Evolutionary conservation across 441 rosid species (phyloP).

Genomic region (Omphalea diandra): DNA sequence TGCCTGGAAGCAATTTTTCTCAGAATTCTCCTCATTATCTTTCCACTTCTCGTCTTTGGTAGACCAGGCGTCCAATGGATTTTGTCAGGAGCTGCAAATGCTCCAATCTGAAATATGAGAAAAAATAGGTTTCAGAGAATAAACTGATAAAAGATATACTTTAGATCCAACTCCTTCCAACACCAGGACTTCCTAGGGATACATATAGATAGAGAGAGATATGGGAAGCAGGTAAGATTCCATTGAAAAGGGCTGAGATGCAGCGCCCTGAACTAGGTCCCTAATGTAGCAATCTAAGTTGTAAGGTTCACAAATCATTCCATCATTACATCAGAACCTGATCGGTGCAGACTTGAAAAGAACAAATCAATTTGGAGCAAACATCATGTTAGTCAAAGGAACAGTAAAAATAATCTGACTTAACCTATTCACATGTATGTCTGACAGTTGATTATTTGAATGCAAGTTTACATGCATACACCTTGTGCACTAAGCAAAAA

Average conservation of each 20-base stretch:
- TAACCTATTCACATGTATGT: too few species aligned
- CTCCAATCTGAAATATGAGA: conserved; percentile 64
- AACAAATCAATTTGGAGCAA: neutral
- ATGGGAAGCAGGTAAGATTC: too few species aligned
- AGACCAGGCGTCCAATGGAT: conserved; percentile 95
- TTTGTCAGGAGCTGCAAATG: conserved; percentile 92
- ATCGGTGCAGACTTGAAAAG: neutral
- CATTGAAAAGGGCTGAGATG: too few species aligned
- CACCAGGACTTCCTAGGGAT: neutral
- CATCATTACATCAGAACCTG: neutral
- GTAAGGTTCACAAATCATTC: neutral
- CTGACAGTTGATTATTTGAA: too few species aligned
- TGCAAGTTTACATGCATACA: too few species aligned
- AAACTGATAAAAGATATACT: neutral
- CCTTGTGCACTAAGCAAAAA: too few species aligned
- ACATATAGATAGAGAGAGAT: too few species aligned
- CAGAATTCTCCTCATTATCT: conserved; percentile 93
- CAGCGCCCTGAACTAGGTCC: too few species aligned
- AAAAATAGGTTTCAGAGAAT: neutral
- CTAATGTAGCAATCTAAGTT: too few species aligned
- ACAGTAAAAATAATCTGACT: neutral
- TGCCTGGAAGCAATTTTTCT: conserved; percentile 91
- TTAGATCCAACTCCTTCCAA: neutral
- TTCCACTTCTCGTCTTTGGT: conserved; percentile 96
- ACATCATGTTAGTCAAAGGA: neutral